Evolutionary conservation across 768 basidiomycete species (phyloP).

Genomic region (Russula ochroleuca): DNA sequence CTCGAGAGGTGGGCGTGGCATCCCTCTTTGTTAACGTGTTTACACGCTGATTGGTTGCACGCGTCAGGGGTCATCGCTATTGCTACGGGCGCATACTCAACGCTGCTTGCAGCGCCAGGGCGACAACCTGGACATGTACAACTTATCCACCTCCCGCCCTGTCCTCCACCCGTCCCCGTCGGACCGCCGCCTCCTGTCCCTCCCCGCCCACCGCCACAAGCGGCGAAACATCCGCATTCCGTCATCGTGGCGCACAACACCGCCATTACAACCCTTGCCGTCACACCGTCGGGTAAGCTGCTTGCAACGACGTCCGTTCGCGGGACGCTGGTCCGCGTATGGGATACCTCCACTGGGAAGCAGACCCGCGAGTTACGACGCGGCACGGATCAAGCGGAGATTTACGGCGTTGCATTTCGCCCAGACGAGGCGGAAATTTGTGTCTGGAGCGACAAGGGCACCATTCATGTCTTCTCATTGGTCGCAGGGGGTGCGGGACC

Average conservation of each 20-base stretch:
- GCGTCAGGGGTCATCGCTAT: conserved; percentile 69
- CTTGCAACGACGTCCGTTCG: conserved; percentile 80
- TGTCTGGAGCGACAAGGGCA: conserved; percentile 95
- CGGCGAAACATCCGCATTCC: conserved; percentile 62
- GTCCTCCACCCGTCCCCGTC: conserved; percentile 53
- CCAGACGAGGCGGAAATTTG: conserved; percentile 82
- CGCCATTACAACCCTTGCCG: conserved; percentile 70
- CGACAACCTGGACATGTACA: conserved; percentile 87
- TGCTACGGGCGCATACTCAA: conserved; percentile 71
- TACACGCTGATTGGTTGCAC: background rate
- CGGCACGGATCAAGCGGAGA: conserved; percentile 86
- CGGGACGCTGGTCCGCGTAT: conserved; percentile 84
- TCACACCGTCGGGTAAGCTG: conserved; percentile 71
- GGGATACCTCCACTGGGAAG: conserved; percentile 72
- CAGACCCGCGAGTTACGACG: conserved; percentile 76
- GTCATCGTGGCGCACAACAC: conserved; percentile 83
- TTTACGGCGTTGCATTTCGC: conserved; percentile 85
- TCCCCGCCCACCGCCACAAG: conserved; percentile 51
- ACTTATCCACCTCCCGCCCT: conserved; percentile 78
- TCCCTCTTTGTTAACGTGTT: background rate
- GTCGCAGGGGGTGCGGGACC: conserved; percentile 49
- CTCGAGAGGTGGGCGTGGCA: conserved; percentile 56
- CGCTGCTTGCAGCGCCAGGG: conserved; percentile 81
- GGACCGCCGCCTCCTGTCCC: conserved; percentile 53
- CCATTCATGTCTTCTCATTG: conserved; percentile 84